Conservation (phyloP, 257 asterid species). For the Solanum microdontum region DNA sequence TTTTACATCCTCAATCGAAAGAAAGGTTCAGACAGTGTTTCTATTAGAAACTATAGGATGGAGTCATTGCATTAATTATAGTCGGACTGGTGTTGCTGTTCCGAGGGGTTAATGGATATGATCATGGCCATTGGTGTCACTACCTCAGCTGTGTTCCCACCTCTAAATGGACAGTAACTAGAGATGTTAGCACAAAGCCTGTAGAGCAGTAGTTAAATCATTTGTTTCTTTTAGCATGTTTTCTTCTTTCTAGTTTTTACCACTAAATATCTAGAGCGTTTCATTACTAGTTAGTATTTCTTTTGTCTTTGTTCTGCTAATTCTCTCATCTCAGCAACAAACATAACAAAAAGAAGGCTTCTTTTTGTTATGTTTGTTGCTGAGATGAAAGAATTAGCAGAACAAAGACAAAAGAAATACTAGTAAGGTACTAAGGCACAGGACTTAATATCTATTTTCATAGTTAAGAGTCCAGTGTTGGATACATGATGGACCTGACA, state of each 20-base stretch:
- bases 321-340: background rate
- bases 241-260: background rate
- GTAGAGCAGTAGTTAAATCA: background rate
- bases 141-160: slow-evolving; percentile 67
- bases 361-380: background rate
- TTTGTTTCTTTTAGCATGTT: background rate
- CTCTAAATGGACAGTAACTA: slow-evolving; percentile 48
- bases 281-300: no score
- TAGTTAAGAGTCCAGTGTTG: background rate
- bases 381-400: background rate
- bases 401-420: background rate
- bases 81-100: slow-evolving; percentile 58
- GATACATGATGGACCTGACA: background rate
- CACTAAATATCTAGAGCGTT: background rate
- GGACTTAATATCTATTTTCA: background rate
- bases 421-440: background rate
- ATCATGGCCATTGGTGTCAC: slow-evolving; percentile 77
- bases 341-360: background rate
- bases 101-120: slow-evolving; percentile 57
- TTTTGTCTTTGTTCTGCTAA: no score
- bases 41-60: background rate
- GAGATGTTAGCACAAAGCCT: background rate
- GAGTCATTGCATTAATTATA: background rate
- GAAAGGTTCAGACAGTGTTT: background rate
- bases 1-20: background rate